Conservation (phyloP, 2,329 filamentous ascomycete species). For the Triangularia setosa region DNA sequence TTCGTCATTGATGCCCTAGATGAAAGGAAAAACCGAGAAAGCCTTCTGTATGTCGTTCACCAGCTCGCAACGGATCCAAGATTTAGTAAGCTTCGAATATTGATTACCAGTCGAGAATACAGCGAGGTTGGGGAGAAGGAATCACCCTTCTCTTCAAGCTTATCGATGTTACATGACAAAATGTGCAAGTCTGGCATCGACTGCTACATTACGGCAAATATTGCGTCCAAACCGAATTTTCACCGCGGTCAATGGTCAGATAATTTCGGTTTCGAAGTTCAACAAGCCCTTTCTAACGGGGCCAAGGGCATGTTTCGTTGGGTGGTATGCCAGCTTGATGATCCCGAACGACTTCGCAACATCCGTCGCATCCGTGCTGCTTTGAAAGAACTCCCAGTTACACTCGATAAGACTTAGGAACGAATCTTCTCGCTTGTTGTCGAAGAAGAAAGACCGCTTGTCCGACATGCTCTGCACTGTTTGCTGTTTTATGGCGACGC, state of each 20-base stretch:
- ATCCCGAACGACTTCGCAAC: slow-evolving; percentile 1
- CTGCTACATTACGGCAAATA: background rate
- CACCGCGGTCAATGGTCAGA: background rate
- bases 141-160: background rate
- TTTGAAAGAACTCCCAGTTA: background rate
- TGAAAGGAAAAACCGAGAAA: slow-evolving; percentile 26
- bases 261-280: background rate
- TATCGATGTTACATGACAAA: background rate
- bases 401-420: background rate
- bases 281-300: background rate
- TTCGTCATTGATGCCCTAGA: slow-evolving; percentile 32
- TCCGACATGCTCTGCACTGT: background rate
- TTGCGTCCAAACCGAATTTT: background rate
- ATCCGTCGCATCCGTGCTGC: background rate
- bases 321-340: slow-evolving; percentile 21
- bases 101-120: slow-evolving; percentile 32
- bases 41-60: slow-evolving; percentile 23
- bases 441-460: background rate
- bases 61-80: slow-evolving; percentile 23
- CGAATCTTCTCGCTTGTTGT: background rate
- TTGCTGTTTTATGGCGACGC: background rate
- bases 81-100: slow-evolving; percentile 28
- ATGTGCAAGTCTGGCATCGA: background rate
- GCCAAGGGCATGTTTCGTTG: slow-evolving; percentile 20
- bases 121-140: slow-evolving; percentile 27